phyloP scores from a whole-genome alignment of 108 stramenopile species.

The Nannochloropsis gaditana region DNA sequence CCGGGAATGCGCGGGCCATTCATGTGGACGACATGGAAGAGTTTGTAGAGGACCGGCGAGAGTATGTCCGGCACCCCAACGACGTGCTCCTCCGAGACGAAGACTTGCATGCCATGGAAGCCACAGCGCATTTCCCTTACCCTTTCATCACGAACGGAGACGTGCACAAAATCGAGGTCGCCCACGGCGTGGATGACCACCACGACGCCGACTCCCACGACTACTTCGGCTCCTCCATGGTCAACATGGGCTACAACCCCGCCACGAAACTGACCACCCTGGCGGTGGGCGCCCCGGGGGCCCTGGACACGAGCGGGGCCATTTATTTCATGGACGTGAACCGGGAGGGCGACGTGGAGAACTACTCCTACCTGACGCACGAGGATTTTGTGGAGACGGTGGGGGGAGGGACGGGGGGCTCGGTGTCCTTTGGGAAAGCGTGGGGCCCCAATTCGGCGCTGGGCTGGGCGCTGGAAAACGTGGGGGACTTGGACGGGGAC shows the following conservation, averaged over 20 bases:
- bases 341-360: not conserved
- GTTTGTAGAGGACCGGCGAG: not conserved
- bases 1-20: not conserved
- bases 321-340: not conserved
- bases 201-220: not conserved
- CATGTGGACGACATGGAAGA: not conserved
- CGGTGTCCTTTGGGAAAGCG: not conserved
- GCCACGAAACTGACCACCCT: not conserved
- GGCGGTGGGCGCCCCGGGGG: not conserved
- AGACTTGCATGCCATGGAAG: not conserved
- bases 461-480: constrained; percentile 13
- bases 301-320: constrained; percentile 19
- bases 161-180: not conserved
- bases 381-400: not conserved
- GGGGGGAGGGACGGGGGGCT: not conserved
- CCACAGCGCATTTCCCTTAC: not conserved
- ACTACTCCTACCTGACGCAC: not conserved
- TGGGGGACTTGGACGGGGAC: not conserved
- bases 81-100: not conserved
- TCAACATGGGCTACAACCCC: not conserved
- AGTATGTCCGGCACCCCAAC: not conserved
- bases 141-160: not conserved
- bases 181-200: not conserved
- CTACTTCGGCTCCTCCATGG: not conserved
- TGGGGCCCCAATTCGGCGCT: not conserved